Evolutionary conservation across 805 yeast genomes (phyloP).

Genomic region (Yarrowia alimentaria): DNA sequence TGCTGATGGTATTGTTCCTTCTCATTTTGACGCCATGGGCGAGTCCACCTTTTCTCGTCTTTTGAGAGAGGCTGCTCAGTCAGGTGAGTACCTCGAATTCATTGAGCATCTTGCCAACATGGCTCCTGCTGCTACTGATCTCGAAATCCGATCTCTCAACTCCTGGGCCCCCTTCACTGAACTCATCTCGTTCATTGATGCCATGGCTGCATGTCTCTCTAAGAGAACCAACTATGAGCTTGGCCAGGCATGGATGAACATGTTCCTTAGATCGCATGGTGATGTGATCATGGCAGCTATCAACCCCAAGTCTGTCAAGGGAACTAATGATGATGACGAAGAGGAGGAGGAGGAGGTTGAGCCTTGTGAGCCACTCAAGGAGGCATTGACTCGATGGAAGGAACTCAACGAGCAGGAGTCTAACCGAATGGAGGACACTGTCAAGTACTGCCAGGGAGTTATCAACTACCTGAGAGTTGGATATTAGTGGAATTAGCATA

Average conservation of each 20-base stretch:
- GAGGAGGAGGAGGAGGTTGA: conserved; percentile 41
- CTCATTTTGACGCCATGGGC: conserved; percentile 43
- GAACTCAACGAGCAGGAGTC: conserved; percentile 44
- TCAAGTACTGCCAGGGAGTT: conserved; percentile 80
- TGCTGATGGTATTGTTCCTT: conserved; percentile 31
- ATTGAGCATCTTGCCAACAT: conserved; percentile 54
- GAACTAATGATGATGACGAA: conserved; percentile 17
- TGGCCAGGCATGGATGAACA: conserved; percentile 73
- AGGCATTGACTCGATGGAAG: conserved; percentile 53
- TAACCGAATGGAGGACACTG: conserved; percentile 59
- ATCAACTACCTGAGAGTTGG: conserved; percentile 50
- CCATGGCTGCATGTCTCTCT: conserved; percentile 58
- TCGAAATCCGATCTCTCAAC: conserved; percentile 81
- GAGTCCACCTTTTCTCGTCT: conserved; percentile 72
- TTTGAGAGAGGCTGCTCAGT: conserved; percentile 53
- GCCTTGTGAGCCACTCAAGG: conserved; percentile 15
- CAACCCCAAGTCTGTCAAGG: conserved; percentile 17
- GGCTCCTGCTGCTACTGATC: conserved; percentile 75
- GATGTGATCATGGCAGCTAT: conserved; percentile 55
- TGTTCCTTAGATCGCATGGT: conserved; percentile 76
- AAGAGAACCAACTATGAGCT: conserved; percentile 67
- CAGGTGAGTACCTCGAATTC: conserved; percentile 49
- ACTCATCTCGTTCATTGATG: conserved; percentile 61
- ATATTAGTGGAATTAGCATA: conserved; percentile 7
- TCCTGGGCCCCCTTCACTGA: conserved; percentile 64